Evolutionary conservation across 2,329 filamentous ascomycete genomes (phyloP).

Genomic region (Pseudocercospora pini-densiflorae): DNA sequence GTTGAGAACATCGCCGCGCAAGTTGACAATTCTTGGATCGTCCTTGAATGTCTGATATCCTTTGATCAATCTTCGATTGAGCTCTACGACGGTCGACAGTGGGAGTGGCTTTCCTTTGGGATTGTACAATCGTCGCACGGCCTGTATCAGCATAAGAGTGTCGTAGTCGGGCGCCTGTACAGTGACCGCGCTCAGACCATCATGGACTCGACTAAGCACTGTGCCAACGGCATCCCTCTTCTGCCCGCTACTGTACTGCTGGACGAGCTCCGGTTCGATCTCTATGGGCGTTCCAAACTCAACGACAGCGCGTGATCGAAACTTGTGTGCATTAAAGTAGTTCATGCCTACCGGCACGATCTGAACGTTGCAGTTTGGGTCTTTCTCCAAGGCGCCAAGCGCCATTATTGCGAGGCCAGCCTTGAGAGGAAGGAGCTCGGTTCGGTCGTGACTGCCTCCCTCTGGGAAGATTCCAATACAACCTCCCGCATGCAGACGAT

Average conservation of each 20-base stretch:
- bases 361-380: conserved; percentile 85
- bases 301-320: conserved; percentile 91
- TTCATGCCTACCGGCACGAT: conserved; percentile 99
- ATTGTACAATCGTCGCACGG: conserved; percentile 89
- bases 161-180: conserved; percentile 94
- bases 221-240: conserved; percentile 84
- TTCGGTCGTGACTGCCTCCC: conserved; percentile 92
- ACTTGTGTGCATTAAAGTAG: conserved; percentile 99
- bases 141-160: conserved; percentile 95
- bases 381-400: conserved; percentile 81
- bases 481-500: conserved; percentile 77
- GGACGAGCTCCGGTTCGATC: conserved; percentile 78
- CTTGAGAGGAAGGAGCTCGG: conserved; percentile 89
- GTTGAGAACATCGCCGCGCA: conserved; percentile 75
- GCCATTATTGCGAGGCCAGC: conserved; percentile 99
- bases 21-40: conserved; percentile 76
- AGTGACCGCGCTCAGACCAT: conserved; percentile 83
- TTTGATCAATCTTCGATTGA: conserved; percentile 87
- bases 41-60: conserved; percentile 94
- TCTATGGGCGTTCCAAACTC: conserved; percentile 93
- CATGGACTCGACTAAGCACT: conserved; percentile 83
- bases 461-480: conserved; percentile 98
- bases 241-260: conserved; percentile 82
- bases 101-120: conserved; percentile 92
- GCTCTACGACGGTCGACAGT: conserved; percentile 87